These are phyloP conservation scores for Yarrowia deformans DNA, from an alignment of 805 yeast species.

Conservation along the genomic window DNA sequence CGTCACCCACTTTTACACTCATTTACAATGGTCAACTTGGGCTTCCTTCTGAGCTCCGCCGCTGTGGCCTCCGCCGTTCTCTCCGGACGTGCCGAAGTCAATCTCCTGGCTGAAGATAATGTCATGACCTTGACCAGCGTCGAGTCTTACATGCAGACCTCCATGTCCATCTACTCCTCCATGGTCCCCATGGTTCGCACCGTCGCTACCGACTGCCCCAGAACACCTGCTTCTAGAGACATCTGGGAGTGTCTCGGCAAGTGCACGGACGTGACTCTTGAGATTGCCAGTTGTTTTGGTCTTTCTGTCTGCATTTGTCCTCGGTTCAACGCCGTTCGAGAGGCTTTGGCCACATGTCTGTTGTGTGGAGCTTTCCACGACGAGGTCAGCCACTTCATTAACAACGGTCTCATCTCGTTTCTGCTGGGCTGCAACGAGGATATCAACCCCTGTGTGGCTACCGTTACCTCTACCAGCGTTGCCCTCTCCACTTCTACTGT, in stretches of 20 bases:
- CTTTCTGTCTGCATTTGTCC: constrained; percentile 1
- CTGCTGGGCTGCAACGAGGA: constrained; percentile 12
- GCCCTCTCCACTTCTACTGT: not conserved
- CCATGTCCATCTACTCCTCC: not conserved
- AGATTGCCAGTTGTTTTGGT: constrained; percentile 7
- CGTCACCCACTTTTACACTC: constrained; percentile 1
- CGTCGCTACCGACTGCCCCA: constrained; percentile 2
- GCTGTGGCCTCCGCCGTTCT: not conserved
- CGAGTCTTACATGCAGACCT: not conserved
- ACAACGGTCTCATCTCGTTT: constrained; percentile 2
- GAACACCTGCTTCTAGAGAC: not conserved
- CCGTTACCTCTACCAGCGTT: not conserved
- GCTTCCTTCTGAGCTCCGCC: constrained; percentile 11
- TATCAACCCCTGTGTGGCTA: not conserved
- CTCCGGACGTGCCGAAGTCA: not conserved
- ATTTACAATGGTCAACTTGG: constrained; percentile 10
- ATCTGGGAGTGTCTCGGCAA: not conserved
- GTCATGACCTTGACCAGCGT: not conserved
- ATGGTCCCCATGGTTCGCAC: not conserved
- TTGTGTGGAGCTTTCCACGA: constrained; percentile 7
- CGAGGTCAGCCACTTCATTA: not conserved
- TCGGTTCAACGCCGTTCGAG: constrained; percentile 2
- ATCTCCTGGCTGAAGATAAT: not conserved
- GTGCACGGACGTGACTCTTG: constrained; percentile 1
- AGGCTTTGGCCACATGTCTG: constrained; percentile 14